phyloP scores from a whole-genome alignment of 768 basidiomycete genomes.

The Lactifluus pinguis region DNA sequence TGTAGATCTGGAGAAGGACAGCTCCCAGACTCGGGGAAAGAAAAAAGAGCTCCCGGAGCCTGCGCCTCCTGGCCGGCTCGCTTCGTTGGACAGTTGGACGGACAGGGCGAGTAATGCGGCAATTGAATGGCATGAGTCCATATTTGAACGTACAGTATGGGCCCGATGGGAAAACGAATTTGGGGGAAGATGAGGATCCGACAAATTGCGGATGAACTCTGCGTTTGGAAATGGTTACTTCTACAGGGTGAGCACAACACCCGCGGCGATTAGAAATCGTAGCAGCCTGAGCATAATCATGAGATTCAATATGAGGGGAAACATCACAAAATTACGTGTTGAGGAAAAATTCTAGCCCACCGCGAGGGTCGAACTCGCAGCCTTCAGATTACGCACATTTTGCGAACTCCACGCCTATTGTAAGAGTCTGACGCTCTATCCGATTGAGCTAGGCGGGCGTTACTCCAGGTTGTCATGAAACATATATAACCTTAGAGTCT shows the following conservation, averaged over 20 bases:
- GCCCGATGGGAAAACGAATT: not conserved
- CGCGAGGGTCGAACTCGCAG: slow-evolving; percentile 59
- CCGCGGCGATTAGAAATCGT: not conserved
- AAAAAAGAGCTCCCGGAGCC: too few species aligned
- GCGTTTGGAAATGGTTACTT: too few species aligned
- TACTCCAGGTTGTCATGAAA: not conserved
- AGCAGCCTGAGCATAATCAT: too few species aligned
- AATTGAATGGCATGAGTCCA: not conserved
- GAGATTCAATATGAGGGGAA: too few species aligned
- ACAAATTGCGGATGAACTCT: too few species aligned
- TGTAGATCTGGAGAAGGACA: not conserved
- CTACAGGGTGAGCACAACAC: not conserved
- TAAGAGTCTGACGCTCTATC: slow-evolving; percentile 64
- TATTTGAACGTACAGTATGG: not conserved
- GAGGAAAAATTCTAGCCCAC: slow-evolving; percentile 36
- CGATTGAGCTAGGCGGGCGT: slow-evolving; percentile 58
- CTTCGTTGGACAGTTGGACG: not conserved
- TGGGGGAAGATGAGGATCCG: too few species aligned
- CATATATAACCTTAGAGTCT: not conserved
- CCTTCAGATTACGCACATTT: slow-evolving; percentile 37
- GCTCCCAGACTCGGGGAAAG: not conserved
- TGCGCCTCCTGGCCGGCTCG: too few species aligned
- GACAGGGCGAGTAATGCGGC: not conserved
- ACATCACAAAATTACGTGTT: not conserved
- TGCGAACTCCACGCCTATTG: slow-evolving; percentile 5